Percentiles rank a stretch among this genome's conserved stretches.
Conservation (phyloP, 164 flowering plant genomes). For the Macadamia integrifolia region DNA sequence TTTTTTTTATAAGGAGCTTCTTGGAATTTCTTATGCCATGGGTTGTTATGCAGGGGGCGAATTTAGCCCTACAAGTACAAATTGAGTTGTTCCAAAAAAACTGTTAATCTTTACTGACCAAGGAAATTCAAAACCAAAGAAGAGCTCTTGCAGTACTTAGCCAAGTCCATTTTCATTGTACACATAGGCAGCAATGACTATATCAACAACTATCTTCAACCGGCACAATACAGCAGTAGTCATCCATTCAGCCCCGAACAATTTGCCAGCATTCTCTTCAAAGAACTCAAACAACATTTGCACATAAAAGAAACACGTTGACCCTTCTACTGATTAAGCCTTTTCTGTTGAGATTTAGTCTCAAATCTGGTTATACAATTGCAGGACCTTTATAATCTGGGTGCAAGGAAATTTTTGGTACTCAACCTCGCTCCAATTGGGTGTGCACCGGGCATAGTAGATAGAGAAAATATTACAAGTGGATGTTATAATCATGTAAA, state of each 20-base stretch:
- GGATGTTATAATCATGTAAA: slow-evolving; percentile 38
- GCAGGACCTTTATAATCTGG: slow-evolving; percentile 10
- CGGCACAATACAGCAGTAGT: slow-evolving; percentile 1
- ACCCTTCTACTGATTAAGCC: background rate
- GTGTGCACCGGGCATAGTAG: slow-evolving; percentile 21
- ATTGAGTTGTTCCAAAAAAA: background rate
- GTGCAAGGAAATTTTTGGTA: slow-evolving; percentile 33
- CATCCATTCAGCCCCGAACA: background rate
- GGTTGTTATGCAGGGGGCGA: background rate
- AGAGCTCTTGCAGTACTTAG: background rate
- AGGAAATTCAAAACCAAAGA: background rate
- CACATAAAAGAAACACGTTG: background rate
- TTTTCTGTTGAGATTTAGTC: background rate
- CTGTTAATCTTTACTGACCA: background rate
- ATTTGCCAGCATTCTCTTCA: background rate
- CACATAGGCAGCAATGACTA: background rate
- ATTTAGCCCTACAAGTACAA: background rate
- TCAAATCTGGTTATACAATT: too few relatives aligned
- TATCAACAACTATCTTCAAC: slow-evolving; percentile 12
- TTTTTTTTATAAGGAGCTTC: too few relatives aligned
- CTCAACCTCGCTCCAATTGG: slow-evolving; percentile 29
- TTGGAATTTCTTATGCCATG: too few relatives aligned
- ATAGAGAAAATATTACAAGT: slow-evolving; percentile 6
- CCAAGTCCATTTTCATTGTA: background rate
- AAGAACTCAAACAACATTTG: background rate